A percentile compares a stretch with the other conserved stretches of the same genome.
Evolutionary conservation across 1,139 yeast genomes (phyloP).

Genomic region (Diutina neorugosa): DNA sequence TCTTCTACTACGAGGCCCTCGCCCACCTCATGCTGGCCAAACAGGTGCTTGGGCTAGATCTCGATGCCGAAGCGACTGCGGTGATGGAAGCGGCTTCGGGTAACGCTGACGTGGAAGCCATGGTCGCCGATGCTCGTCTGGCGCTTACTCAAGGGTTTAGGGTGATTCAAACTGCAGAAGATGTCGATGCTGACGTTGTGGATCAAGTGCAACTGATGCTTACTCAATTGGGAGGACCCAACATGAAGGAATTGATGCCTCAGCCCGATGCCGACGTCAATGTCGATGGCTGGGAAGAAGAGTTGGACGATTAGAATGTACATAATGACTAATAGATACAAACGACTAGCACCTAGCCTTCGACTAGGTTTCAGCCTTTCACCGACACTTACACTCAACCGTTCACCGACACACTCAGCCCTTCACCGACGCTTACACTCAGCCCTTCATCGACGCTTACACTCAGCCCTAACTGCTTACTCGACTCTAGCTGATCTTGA

Average conservation of each 20-base stretch:
- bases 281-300: constrained; percentile 35
- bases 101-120: constrained; percentile 18
- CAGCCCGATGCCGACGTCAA: constrained; percentile 26
- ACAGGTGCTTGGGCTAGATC: constrained; percentile 13
- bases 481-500: too few species aligned
- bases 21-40: constrained; percentile 53
- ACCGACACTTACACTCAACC: too few species aligned
- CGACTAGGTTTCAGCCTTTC: too few species aligned
- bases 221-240: constrained; percentile 47
- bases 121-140: constrained; percentile 35
- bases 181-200: constrained; percentile 36
- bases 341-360: too few species aligned
- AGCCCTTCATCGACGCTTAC: too few species aligned
- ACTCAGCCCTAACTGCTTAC: too few species aligned
- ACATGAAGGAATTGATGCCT: constrained; percentile 34
- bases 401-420: too few species aligned
- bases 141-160: constrained; percentile 47
- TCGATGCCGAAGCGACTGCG: constrained; percentile 39
- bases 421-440: too few species aligned
- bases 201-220: constrained; percentile 40
- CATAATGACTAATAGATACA: not conserved
- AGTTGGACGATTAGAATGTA: constrained; percentile 14
- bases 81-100: constrained; percentile 16
- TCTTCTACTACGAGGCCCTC: constrained; percentile 72
- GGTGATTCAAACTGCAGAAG: constrained; percentile 26